These are phyloP conservation scores for Thymus mandschuricus DNA, from an alignment of 257 asterid species.

Conservation along the genomic window DNA sequence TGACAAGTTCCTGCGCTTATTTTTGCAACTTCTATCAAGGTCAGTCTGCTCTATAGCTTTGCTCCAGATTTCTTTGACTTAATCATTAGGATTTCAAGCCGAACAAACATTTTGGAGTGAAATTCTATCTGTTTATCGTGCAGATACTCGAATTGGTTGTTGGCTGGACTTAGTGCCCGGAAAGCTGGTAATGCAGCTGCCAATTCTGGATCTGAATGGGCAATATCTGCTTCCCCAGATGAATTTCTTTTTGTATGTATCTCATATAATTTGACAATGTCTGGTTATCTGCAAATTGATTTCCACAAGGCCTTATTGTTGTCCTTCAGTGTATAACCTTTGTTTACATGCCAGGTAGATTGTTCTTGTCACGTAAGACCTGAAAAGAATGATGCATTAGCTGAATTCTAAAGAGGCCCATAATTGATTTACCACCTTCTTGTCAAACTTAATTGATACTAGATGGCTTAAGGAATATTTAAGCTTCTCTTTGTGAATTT, in stretches of 20 bases:
- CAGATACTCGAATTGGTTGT: constrained; percentile 90
- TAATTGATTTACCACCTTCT: neutral
- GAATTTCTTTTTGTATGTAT: constrained; percentile 77
- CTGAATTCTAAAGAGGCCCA: neutral
- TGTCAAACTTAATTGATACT: constrained; percentile 9
- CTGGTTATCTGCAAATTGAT: constrained; percentile 25
- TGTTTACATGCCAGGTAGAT: constrained; percentile 6
- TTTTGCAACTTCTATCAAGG: constrained; percentile 95
- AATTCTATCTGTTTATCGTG: constrained; percentile 29
- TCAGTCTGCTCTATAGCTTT: constrained; percentile 40
- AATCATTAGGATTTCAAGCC: constrained; percentile 22
- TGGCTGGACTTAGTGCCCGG: constrained; percentile 78
- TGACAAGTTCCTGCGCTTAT: constrained; percentile 93
- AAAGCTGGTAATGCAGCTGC: constrained; percentile 61
- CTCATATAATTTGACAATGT: constrained; percentile 24
- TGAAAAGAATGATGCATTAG: neutral
- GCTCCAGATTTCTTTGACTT: neutral
- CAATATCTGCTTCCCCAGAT: constrained; percentile 77
- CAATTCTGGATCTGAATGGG: constrained; percentile 82
- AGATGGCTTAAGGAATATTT: constrained; percentile 5
- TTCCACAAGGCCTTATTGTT: neutral
- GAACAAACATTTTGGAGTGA: constrained; percentile 31
- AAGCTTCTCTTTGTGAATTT: constrained; percentile 8
- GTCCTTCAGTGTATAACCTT: constrained; percentile 1
- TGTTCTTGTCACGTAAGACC: constrained; percentile 2